A percentile compares a stretch with the other conserved stretches of the same genome.
These are phyloP conservation scores for Chrysoporthe puriensis DNA, from an alignment of 2,329 filamentous ascomycete species.

Conservation along the genomic window DNA sequence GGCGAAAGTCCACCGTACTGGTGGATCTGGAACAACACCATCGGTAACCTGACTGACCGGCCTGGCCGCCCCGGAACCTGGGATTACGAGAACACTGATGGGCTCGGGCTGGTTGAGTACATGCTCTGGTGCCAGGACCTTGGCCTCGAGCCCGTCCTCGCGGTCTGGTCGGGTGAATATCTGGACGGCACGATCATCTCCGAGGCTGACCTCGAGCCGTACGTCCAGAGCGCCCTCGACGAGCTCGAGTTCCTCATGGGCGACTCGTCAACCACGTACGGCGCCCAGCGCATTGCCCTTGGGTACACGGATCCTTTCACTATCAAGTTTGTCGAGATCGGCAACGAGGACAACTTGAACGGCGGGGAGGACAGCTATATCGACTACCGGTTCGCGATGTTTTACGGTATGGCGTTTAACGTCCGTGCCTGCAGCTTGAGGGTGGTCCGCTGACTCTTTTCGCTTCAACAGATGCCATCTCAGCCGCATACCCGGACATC, in stretches of 20 bases:
- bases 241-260: conserved; percentile 58
- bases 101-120: conserved; percentile 55
- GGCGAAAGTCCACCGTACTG: conserved; percentile 17
- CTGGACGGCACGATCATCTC: conserved; percentile 45
- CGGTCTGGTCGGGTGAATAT: conserved; percentile 51
- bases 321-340: conserved; percentile 55
- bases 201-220: conserved; percentile 47
- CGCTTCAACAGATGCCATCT: conserved; percentile 27
- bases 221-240: conserved; percentile 51
- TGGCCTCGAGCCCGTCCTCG: conserved; percentile 39
- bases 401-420: conserved; percentile 44
- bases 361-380: conserved; percentile 41
- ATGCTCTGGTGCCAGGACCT: conserved; percentile 36
- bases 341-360: conserved; percentile 57
- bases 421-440: conserved; percentile 39
- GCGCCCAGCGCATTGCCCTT: conserved; percentile 50
- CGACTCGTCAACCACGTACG: conserved; percentile 46
- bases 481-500: conserved; percentile 27
- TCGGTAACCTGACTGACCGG: conserved; percentile 43
- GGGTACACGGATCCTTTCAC: conserved; percentile 55
- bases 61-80: conserved; percentile 46
- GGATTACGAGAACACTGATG: conserved; percentile 49
- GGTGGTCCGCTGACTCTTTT: conserved; percentile 31
- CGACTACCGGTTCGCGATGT: conserved; percentile 48
- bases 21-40: conserved; percentile 42